A percentile compares a stretch with the other conserved stretches of the same genome.
Evolutionary conservation across 148 eudicot species (phyloP).

Genomic region (Rheum nobile): DNA sequence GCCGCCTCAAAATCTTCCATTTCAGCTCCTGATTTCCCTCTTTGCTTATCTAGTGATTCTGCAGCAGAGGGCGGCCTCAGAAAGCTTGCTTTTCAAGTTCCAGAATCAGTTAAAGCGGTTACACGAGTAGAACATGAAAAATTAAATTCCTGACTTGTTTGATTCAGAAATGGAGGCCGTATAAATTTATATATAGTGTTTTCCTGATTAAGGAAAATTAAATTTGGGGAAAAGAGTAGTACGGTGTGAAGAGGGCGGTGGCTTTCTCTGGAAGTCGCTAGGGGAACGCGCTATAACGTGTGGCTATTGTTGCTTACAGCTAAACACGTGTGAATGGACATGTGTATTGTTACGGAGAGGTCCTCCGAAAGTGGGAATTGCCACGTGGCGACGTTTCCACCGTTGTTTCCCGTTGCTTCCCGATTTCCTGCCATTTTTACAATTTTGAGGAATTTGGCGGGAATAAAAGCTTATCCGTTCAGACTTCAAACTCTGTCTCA

Average conservation of each 20-base stretch:
- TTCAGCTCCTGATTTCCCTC: too few relatives aligned
- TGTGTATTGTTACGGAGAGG: not conserved
- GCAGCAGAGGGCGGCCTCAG: not conserved
- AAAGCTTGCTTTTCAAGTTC: not conserved
- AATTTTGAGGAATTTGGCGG: not conserved
- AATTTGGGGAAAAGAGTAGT: not conserved
- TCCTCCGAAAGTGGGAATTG: not conserved
- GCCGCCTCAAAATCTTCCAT: not conserved
- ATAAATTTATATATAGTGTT: not conserved
- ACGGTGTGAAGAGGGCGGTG: not conserved
- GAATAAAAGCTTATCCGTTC: not conserved
- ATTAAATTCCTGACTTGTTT: not conserved
- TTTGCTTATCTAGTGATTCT: too few relatives aligned
- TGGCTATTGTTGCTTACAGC: not conserved
- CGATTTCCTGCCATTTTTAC: not conserved
- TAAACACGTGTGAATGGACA: not conserved
- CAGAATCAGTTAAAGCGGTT: conserved; percentile 3
- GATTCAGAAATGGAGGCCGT: not conserved
- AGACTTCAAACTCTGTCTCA: too few relatives aligned
- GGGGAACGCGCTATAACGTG: not conserved
- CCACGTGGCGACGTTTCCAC: not conserved
- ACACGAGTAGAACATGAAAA: not conserved
- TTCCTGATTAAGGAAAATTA: not conserved
- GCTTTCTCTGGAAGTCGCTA: not conserved
- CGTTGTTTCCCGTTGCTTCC: not conserved